These are phyloP conservation scores for Xylaria digitata DNA, from an alignment of 2,329 filamentous ascomycete genomes.

Conservation along the genomic window DNA sequence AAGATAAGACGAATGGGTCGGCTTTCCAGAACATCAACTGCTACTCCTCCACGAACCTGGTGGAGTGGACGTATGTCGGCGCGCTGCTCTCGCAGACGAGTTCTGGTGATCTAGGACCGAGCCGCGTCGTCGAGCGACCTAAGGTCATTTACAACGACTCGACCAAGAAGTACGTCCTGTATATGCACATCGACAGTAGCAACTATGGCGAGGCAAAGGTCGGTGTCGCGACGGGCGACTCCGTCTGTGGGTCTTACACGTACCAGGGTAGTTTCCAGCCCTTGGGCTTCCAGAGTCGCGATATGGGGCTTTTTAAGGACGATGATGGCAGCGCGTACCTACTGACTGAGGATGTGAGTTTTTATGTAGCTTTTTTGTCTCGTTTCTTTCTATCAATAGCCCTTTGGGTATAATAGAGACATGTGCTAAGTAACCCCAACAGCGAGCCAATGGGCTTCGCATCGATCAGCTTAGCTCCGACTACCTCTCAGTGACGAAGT, in stretches of 20 bases:
- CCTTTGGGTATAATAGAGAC: background rate
- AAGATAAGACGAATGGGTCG: constrained; percentile 73
- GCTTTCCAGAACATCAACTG: constrained; percentile 74
- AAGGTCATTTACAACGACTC: constrained; percentile 75
- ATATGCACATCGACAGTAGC: constrained; percentile 70
- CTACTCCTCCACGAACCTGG: constrained; percentile 71
- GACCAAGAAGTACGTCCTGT: constrained; percentile 73
- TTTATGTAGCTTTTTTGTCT: background rate
- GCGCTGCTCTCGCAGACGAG: constrained; percentile 65
- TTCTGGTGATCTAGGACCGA: constrained; percentile 69
- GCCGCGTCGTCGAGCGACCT: constrained; percentile 72
- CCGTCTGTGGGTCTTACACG: constrained; percentile 69
- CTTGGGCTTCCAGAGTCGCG: constrained; percentile 63
- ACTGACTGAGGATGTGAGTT: constrained; percentile 43
- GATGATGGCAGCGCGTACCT: constrained; percentile 46
- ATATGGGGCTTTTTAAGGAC: constrained; percentile 65
- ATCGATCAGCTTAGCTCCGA: constrained; percentile 68
- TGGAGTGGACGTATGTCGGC: constrained; percentile 72
- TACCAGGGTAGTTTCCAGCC: constrained; percentile 56
- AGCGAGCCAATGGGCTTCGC: constrained; percentile 68
- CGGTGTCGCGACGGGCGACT: constrained; percentile 69
- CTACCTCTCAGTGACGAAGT: constrained; percentile 63
- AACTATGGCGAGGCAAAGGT: constrained; percentile 73
- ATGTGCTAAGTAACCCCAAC: constrained; percentile 2
- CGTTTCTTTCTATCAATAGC: no score